Percentiles rank a stretch among this genome's conserved stretches.
Conservation (phyloP, 768 basidiomycete genomes). For the Lactarius vividus region DNA sequence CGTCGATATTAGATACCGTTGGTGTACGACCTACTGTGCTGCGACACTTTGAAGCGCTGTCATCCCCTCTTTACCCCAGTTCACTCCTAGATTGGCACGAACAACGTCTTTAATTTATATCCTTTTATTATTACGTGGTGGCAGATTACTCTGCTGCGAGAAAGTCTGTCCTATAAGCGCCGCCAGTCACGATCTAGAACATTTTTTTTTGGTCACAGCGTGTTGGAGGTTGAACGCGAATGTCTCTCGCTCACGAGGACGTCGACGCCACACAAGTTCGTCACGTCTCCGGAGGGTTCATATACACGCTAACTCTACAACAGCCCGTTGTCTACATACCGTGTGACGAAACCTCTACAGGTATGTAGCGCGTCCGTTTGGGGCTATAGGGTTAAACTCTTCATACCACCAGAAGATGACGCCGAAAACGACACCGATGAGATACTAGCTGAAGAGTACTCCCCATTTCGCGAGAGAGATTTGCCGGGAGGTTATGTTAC, state of each 20-base stretch:
- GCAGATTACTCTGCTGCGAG: neutral
- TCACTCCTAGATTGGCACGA: neutral
- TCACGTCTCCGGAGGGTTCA: neutral
- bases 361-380: neutral
- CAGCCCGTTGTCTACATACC: slow-evolving; percentile 26
- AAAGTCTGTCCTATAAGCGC: neutral
- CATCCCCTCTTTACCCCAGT: neutral
- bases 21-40: neutral
- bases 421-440: slow-evolving; percentile 3
- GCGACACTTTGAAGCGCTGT: neutral
- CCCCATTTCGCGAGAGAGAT: slow-evolving; percentile 24
- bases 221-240: neutral
- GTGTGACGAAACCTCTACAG: slow-evolving; percentile 13
- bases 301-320: neutral
- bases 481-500: slow-evolving; percentile 21
- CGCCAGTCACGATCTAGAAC: neutral
- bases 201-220: neutral
- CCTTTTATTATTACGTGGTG: no score
- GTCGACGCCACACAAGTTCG: slow-evolving; percentile 26
- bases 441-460: slow-evolving; percentile 14
- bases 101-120: neutral
- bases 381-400: neutral
- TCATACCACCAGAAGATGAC: neutral
- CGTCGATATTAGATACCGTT: neutral
- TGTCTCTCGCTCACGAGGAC: slow-evolving; percentile 18